phyloP scores from a whole-genome alignment of 176 grass and related monocot genomes.

The Phyllostachys edulis region DNA sequence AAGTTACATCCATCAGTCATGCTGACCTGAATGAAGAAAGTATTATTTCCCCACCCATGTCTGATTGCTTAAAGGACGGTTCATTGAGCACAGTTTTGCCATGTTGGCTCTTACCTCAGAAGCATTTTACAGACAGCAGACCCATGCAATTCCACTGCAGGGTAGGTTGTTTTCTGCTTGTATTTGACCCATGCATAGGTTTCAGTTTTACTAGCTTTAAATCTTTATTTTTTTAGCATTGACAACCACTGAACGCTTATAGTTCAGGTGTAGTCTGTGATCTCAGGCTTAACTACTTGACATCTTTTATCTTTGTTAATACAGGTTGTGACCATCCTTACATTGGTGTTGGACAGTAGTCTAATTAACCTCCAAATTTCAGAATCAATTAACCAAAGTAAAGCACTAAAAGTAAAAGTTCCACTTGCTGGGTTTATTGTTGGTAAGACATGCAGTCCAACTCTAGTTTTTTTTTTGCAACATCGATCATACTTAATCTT shows the following conservation, averaged over 20 bases:
- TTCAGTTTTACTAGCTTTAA: conserved; percentile 17
- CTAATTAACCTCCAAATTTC: conserved; percentile 11
- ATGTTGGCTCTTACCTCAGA: conserved; percentile 44
- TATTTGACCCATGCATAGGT: conserved; percentile 18
- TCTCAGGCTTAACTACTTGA: not conserved
- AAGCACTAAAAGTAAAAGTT: conserved; percentile 52
- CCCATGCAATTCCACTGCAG: conserved; percentile 56
- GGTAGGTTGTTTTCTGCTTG: conserved; percentile 51
- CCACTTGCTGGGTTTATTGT: conserved; percentile 70
- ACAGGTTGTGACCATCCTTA: conserved; percentile 61
- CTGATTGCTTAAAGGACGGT: conserved; percentile 34
- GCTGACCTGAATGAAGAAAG: conserved; percentile 29
- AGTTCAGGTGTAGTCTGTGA: not conserved
- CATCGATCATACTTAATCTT: not conserved
- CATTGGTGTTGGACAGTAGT: conserved; percentile 61
- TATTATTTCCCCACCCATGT: conserved; percentile 27
- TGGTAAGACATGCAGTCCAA: conserved; percentile 51
- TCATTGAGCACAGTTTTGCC: conserved; percentile 22
- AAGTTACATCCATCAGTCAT: conserved; percentile 65
- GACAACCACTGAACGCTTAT: not conserved
- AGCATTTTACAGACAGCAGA: conserved; percentile 35
- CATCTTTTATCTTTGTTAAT: conserved; percentile 9
- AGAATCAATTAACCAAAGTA: conserved; percentile 18
- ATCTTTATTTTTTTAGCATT: not conserved
- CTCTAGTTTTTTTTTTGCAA: not conserved